phyloP scores from a whole-genome alignment of 2,329 filamentous ascomycete genomes.

The Scortechinia acanthostroma region DNA sequence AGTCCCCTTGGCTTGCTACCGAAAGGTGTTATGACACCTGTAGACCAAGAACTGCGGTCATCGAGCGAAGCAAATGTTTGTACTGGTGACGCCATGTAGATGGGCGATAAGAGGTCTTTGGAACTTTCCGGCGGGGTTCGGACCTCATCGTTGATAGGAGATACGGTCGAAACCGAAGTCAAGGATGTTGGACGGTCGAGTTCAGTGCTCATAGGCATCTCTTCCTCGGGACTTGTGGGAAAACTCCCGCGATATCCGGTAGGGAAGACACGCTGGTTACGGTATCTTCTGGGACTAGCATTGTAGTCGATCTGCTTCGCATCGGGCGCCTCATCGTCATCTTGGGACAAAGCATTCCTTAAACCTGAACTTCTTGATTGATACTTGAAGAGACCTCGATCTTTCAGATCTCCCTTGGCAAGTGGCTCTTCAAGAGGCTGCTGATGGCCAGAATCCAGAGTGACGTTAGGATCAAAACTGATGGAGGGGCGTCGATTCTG shows the following conservation, averaged over 20 bases:
- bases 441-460: slow-evolving; percentile 13
- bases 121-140: slow-evolving; percentile 26
- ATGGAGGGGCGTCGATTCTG: slow-evolving; percentile 27
- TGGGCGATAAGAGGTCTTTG: slow-evolving; percentile 18
- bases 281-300: neutral
- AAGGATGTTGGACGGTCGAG: slow-evolving; percentile 27
- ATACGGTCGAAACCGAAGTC: slow-evolving; percentile 31
- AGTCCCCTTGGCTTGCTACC: slow-evolving; percentile 23
- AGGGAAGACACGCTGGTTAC: slow-evolving; percentile 12
- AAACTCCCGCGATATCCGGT: slow-evolving; percentile 10
- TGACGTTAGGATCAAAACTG: slow-evolving; percentile 28
- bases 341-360: slow-evolving; percentile 21
- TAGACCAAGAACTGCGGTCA: slow-evolving; percentile 23
- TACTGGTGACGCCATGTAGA: neutral
- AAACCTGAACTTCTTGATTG: slow-evolving; percentile 21
- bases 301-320: neutral
- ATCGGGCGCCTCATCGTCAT: slow-evolving; percentile 5
- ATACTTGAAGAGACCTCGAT: slow-evolving; percentile 13
- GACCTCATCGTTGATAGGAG: slow-evolving; percentile 25
- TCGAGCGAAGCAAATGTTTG: slow-evolving; percentile 21
- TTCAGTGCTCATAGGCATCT: slow-evolving; percentile 10
- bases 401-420: slow-evolving; percentile 6
- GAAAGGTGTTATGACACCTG: slow-evolving; percentile 25
- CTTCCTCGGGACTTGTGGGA: neutral
- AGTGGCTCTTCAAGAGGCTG: neutral